Evolutionary conservation across 257 asterid species (phyloP).

Genomic region (Linderniella brevidens): DNA sequence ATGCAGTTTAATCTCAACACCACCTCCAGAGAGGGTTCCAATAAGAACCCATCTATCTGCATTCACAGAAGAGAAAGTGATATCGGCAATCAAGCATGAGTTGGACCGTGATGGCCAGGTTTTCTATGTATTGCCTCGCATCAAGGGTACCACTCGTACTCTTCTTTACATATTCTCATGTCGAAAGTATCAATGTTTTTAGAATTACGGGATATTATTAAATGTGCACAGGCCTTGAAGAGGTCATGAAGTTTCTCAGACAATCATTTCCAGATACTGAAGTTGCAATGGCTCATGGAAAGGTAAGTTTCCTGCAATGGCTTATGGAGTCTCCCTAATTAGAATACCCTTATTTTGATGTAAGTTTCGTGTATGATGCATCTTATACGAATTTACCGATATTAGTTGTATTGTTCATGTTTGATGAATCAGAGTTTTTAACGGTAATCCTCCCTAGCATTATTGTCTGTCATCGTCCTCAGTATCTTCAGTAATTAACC

Average conservation of each 20-base stretch:
- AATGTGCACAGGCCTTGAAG: slow-evolving; percentile 69
- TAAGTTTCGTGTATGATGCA: slow-evolving; percentile 1
- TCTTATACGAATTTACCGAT: too few relatives aligned
- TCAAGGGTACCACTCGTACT: slow-evolving; percentile 39
- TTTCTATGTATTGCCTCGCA: slow-evolving; percentile 91
- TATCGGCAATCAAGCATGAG: slow-evolving; percentile 74
- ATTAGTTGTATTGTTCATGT: too few relatives aligned
- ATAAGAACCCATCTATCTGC: slow-evolving; percentile 83
- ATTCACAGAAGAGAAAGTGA: slow-evolving; percentile 48
- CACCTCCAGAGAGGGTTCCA: slow-evolving; percentile 99
- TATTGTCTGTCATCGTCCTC: too few relatives aligned
- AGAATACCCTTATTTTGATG: too few relatives aligned
- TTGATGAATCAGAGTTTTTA: too few relatives aligned
- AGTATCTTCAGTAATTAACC: too few relatives aligned
- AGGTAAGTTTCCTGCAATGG: slow-evolving; percentile 58
- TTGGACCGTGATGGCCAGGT: slow-evolving; percentile 89
- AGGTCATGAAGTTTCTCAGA: slow-evolving; percentile 68
- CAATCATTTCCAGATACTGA: slow-evolving; percentile 58
- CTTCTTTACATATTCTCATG: too few relatives aligned
- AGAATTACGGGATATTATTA: slow-evolving; percentile 13
- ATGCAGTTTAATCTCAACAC: slow-evolving; percentile 79
- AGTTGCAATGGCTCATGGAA: slow-evolving; percentile 94
- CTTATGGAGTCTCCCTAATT: slow-evolving; percentile 41
- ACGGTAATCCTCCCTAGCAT: too few relatives aligned
- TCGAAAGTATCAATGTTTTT: slow-evolving; percentile 6